Conservation (phyloP, 2,329 filamentous ascomycete genomes). For the Scytalidium sp. region DNA sequence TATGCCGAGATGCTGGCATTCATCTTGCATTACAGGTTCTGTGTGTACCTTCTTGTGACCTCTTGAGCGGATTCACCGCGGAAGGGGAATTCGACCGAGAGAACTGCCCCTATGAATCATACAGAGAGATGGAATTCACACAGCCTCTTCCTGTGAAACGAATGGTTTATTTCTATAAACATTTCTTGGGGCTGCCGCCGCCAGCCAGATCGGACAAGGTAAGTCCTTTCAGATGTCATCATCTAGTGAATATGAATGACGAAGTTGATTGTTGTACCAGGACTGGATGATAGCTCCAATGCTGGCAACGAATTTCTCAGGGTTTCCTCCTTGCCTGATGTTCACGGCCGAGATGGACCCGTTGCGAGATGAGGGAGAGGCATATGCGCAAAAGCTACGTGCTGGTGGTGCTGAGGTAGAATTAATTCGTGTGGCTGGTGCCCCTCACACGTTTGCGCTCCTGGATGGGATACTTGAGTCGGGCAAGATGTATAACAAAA, state of each 20-base stretch:
- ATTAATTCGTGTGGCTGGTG: conserved; percentile 24
- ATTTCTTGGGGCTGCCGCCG: conserved; percentile 12
- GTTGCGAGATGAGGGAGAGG: conserved; percentile 32
- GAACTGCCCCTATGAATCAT: conserved; percentile 12
- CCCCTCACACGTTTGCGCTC: conserved; percentile 28
- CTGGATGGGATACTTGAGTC: too few relatives aligned
- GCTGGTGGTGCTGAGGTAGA: conserved; percentile 23
- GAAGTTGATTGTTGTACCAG: too few relatives aligned
- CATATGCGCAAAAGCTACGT: conserved; percentile 19
- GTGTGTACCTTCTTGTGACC: conserved; percentile 12
- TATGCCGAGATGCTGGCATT: conserved; percentile 14
- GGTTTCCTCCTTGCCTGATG: conserved; percentile 28
- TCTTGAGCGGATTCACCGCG: conserved; percentile 5
- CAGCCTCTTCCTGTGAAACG: conserved; percentile 11
- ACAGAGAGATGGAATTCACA: conserved; percentile 13
- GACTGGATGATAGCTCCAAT: conserved; percentile 22
- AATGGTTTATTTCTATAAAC: conserved; percentile 14
- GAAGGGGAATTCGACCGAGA: not conserved
- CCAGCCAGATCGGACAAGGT: not conserved
- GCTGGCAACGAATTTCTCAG: conserved; percentile 22
- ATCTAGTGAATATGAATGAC: too few relatives aligned
- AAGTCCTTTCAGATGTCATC: too few relatives aligned
- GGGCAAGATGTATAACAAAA: too few relatives aligned
- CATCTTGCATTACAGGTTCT: conserved; percentile 17
- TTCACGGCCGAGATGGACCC: conserved; percentile 34